These are phyloP conservation scores for Pelargonium citronellum DNA, from an alignment of 441 rosid species.

Conservation along the genomic window DNA sequence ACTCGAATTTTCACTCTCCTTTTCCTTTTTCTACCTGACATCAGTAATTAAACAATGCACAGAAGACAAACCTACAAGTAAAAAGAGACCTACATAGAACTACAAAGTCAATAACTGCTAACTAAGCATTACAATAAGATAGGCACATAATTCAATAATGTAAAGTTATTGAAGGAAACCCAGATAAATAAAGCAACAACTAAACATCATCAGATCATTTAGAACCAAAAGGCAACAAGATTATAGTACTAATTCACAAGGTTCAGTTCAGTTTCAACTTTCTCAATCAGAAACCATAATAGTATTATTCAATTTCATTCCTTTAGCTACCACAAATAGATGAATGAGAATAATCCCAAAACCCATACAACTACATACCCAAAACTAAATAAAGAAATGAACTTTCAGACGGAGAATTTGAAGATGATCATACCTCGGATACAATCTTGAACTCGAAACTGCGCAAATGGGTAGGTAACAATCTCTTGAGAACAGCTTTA, in stretches of 20 bases:
- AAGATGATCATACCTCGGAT: conserved; percentile 47
- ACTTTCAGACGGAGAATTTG: neutral
- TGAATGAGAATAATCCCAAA: neutral
- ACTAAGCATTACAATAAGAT: neutral
- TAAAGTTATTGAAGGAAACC: neutral
- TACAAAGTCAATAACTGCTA: neutral
- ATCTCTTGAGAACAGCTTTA: conserved; percentile 51
- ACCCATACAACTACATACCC: neutral
- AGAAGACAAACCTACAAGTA: neutral
- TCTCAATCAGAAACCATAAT: neutral
- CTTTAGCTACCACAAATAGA: neutral
- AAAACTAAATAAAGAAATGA: neutral
- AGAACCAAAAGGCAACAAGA: neutral
- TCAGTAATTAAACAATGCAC: neutral
- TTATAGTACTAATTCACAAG: neutral
- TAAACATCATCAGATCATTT: neutral
- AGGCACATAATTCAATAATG: neutral
- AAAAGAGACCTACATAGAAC: neutral
- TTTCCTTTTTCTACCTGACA: neutral
- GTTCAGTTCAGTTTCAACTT: neutral
- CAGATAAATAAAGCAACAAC: neutral
- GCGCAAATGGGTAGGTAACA: conserved; percentile 60
- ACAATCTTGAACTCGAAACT: conserved; percentile 67
- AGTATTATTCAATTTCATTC: neutral
- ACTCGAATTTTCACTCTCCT: neutral